A percentile compares a stretch with the other conserved stretches of the same genome.
These are phyloP conservation scores for Debaryomycetaceae sp. DNA, from an alignment of 1,139 yeast genomes.

Conservation along the genomic window DNA sequence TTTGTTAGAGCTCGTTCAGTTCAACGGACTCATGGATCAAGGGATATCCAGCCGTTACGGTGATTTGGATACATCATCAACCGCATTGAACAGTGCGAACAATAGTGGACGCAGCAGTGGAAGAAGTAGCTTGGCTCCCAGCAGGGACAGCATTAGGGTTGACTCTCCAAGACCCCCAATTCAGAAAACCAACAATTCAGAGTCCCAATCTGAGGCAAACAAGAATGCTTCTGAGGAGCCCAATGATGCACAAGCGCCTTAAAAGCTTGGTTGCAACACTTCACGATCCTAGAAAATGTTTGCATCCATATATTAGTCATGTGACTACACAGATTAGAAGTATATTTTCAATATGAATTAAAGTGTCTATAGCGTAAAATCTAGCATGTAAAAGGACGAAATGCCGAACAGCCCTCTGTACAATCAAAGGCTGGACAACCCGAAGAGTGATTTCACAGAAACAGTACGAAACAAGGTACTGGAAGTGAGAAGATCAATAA, in stretches of 20 bases:
- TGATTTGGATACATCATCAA: conserved; percentile 21
- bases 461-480: neutral
- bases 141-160: conserved; percentile 5
- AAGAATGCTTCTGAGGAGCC: neutral
- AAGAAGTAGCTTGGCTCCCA: conserved; percentile 8
- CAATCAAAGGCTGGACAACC: neutral
- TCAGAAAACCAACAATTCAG: neutral
- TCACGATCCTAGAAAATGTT: too few species aligned
- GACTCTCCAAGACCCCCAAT: neutral
- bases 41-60: conserved; percentile 26
- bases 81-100: conserved; percentile 16
- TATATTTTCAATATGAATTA: too few species aligned
- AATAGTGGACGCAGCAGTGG: conserved; percentile 18
- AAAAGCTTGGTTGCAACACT: too few species aligned
- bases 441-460: neutral
- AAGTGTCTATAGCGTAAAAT: too few species aligned
- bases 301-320: too few species aligned
- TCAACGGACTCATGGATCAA: conserved; percentile 15
- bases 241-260: neutral
- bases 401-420: neutral
- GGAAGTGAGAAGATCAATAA: neutral
- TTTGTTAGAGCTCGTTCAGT: conserved; percentile 21
- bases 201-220: neutral
- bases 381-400: neutral
- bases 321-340: too few species aligned